A percentile compares a stretch with the other conserved stretches of the same genome.
phyloP scores from a whole-genome alignment of 1,284 basidiomycete species.

The Tilletia indica region DNA sequence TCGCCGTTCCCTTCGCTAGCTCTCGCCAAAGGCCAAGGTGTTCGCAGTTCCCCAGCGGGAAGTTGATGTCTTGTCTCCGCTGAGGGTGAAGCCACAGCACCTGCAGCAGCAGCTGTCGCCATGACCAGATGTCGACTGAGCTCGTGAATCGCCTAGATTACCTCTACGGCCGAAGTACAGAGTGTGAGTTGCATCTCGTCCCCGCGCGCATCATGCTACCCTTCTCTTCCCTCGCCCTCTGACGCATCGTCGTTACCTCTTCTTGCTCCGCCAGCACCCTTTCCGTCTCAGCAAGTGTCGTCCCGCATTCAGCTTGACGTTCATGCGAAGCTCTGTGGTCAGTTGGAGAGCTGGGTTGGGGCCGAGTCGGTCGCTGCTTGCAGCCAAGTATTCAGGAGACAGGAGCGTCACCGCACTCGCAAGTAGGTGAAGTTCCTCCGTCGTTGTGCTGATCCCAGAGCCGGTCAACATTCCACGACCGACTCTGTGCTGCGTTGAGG shows the following conservation, averaged over 20 bases:
- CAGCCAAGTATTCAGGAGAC: not conserved
- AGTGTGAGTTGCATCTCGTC: too few species aligned
- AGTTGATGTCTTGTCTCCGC: too few species aligned
- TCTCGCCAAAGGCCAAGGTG: too few species aligned
- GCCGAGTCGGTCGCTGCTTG: slow-evolving; percentile 1
- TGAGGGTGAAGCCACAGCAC: too few species aligned
- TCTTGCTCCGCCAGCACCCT: not conserved
- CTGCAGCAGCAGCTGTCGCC: too few species aligned
- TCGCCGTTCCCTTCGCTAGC: too few species aligned
- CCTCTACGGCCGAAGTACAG: too few species aligned
- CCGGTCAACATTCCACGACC: not conserved
- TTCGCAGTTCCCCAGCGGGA: too few species aligned
- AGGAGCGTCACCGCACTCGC: not conserved
- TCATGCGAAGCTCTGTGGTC: not conserved
- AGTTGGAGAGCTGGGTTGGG: not conserved
- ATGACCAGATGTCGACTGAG: too few species aligned
- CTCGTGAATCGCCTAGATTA: too few species aligned
- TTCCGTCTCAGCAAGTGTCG: not conserved
- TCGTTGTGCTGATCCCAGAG: not conserved
- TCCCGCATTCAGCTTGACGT: not conserved
- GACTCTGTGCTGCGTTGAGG: not conserved
- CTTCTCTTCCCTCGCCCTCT: too few species aligned
- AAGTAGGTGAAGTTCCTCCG: not conserved
- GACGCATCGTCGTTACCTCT: not conserved
- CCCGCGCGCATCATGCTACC: too few species aligned